Conservation (phyloP, 495 filamentous ascomycete genomes). For the Lophiotrema nucula region DNA sequence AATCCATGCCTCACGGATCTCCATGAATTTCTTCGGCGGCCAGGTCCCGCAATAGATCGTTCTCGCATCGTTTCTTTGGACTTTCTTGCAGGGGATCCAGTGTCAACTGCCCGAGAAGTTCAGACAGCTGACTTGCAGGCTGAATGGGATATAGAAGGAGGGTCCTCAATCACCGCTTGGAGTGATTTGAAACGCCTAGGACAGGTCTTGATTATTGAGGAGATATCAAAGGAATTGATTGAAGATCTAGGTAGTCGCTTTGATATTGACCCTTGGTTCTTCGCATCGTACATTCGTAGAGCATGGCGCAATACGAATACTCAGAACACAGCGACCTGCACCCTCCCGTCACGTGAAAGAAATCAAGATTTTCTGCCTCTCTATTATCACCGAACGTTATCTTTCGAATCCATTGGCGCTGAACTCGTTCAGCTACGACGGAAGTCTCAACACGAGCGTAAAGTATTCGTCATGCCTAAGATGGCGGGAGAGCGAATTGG, state of each 20-base stretch:
- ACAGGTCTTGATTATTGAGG: slow-evolving; percentile 21
- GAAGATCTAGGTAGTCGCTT: slow-evolving; percentile 9
- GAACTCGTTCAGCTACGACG: background rate
- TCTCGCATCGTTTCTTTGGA: no score
- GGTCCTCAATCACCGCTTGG: no score
- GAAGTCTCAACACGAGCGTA: slow-evolving; percentile 1
- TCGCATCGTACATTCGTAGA: slow-evolving; percentile 12
- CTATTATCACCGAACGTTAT: slow-evolving; percentile 15
- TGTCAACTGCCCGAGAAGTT: no score
- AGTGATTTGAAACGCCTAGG: no score
- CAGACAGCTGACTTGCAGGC: no score
- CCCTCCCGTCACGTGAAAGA: slow-evolving; percentile 7
- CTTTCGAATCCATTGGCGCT: background rate
- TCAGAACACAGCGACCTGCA: slow-evolving; percentile 1
- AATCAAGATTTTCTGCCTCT: slow-evolving; percentile 4
- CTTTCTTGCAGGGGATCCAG: no score
- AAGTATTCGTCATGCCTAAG: slow-evolving; percentile 5
- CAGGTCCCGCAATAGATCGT: no score
- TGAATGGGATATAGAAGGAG: no score
- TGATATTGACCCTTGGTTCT: slow-evolving; percentile 24
- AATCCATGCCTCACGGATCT: no score
- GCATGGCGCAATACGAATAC: background rate
- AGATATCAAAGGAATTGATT: slow-evolving; percentile 10
- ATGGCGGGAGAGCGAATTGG: background rate
- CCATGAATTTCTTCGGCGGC: no score